A percentile compares a stretch with the other conserved stretches of the same genome.
Evolutionary conservation across 352 stramenopile species (phyloP).

Genomic region (Phytopythium boreale): DNA sequence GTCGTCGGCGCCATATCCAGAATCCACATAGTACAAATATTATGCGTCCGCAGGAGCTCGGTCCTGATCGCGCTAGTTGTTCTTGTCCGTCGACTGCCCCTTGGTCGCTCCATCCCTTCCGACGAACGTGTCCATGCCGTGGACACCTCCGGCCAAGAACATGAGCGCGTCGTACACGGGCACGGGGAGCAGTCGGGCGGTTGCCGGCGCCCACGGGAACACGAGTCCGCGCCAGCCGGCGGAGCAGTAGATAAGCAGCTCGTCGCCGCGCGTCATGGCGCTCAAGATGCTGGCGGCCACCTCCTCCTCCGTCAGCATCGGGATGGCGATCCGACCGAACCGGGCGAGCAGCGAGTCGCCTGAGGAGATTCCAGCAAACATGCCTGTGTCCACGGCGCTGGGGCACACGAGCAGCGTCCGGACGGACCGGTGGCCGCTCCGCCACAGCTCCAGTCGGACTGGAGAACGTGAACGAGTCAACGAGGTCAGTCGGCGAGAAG

Average conservation of each 20-base stretch:
- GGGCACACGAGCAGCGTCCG: slow-evolving; percentile 75
- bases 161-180: slow-evolving; percentile 50
- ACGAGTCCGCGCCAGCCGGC: slow-evolving; percentile 44
- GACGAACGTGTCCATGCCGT: slow-evolving; percentile 79
- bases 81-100: neutral
- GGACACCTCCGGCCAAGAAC: slow-evolving; percentile 49
- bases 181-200: slow-evolving; percentile 59
- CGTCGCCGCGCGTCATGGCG: slow-evolving; percentile 47
- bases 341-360: slow-evolving; percentile 16
- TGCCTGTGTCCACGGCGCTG: slow-evolving; percentile 65
- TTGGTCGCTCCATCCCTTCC: slow-evolving; percentile 11
- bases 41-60: no score
- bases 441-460: slow-evolving; percentile 80
- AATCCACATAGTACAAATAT: neutral
- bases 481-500: neutral
- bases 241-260: slow-evolving; percentile 70
- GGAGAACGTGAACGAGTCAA: neutral
- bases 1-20: no score
- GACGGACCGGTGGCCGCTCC: slow-evolving; percentile 48
- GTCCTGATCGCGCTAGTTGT: neutral
- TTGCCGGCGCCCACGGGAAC: slow-evolving; percentile 44
- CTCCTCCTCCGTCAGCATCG: slow-evolving; percentile 41
- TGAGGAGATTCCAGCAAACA: slow-evolving; percentile 54
- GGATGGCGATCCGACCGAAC: slow-evolving; percentile 34
- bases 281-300: slow-evolving; percentile 51